Conservation (phyloP, 768 basidiomycete species). For the Serendipita sp. region DNA sequence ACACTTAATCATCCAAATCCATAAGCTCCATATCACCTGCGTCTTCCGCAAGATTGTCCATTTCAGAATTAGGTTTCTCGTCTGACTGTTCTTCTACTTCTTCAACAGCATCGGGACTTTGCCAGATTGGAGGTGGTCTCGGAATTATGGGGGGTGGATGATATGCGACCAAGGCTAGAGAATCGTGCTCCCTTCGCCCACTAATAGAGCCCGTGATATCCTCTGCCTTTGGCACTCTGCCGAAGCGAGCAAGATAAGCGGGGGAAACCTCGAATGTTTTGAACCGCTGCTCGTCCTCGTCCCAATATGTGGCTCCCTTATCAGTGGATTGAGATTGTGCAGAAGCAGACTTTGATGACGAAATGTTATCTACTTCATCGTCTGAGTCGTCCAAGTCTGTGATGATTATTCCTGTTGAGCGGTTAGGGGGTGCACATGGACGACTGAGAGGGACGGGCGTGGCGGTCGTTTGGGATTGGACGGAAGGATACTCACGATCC, state of each 20-base stretch:
- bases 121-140: neutral
- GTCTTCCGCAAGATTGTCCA: neutral
- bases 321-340: neutral
- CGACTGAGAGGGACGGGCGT: neutral
- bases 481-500: neutral
- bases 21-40: neutral
- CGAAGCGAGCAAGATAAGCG: neutral
- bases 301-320: neutral
- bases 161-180: neutral
- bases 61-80: neutral
- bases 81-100: neutral
- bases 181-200: neutral
- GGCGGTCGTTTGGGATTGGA: neutral
- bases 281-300: neutral
- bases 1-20: neutral
- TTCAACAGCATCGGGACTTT: neutral
- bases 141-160: neutral
- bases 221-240: neutral
- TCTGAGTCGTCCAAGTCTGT: neutral
- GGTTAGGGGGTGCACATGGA: too few relatives aligned
- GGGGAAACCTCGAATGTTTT: neutral
- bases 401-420: neutral
- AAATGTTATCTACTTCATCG: neutral
- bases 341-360: neutral
- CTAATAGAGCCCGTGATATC: neutral